Conservation (phyloP, 2,329 filamentous ascomycete species). For the Stagonosporopsis cucurbitacearum region DNA sequence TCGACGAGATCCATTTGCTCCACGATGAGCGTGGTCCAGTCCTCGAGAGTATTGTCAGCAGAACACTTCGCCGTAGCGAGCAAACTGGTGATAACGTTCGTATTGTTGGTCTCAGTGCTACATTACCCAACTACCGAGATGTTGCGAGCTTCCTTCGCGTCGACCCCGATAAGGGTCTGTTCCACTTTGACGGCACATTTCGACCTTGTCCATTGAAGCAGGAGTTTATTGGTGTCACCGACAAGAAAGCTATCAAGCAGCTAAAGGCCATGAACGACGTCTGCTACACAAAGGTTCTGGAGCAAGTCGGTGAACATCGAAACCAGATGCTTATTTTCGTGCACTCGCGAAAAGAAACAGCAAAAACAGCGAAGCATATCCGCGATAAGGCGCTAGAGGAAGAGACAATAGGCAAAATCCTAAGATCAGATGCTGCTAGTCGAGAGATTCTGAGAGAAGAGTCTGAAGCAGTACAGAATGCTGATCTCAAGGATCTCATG, state of each 20-base stretch:
- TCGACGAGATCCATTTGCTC: conserved; percentile 96
- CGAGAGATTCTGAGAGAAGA: conserved; percentile 88
- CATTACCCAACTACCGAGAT: conserved; percentile 93
- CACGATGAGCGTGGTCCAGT: conserved; percentile 98
- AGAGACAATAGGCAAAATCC: conserved; percentile 95
- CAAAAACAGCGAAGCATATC: conserved; percentile 95
- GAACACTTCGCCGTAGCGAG: conserved; percentile 90
- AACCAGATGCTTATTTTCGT: conserved; percentile 99
- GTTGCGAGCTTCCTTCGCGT: conserved; percentile 95
- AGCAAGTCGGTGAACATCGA: conserved; percentile 89
- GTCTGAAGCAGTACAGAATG: conserved; percentile 79
- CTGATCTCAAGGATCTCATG: conserved; percentile 89
- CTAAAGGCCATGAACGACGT: conserved; percentile 99
- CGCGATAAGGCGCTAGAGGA: conserved; percentile 95
- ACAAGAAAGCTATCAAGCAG: conserved; percentile 98
- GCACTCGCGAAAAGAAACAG: conserved; percentile 96
- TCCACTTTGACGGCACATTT: conserved; percentile 95
- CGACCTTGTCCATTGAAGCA: conserved; percentile 93
- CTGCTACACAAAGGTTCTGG: conserved; percentile 95
- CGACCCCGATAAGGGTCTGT: conserved; percentile 82
- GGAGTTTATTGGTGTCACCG: conserved; percentile 96
- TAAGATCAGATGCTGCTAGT: conserved; percentile 90
- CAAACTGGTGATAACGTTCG: conserved; percentile 93
- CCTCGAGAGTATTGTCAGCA: conserved; percentile 92
- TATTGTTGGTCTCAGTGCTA: conserved; percentile 90